These are phyloP conservation scores for Centrapalus pauciflorus DNA, from an alignment of 129 eudicot genomes.

Conservation along the genomic window DNA sequence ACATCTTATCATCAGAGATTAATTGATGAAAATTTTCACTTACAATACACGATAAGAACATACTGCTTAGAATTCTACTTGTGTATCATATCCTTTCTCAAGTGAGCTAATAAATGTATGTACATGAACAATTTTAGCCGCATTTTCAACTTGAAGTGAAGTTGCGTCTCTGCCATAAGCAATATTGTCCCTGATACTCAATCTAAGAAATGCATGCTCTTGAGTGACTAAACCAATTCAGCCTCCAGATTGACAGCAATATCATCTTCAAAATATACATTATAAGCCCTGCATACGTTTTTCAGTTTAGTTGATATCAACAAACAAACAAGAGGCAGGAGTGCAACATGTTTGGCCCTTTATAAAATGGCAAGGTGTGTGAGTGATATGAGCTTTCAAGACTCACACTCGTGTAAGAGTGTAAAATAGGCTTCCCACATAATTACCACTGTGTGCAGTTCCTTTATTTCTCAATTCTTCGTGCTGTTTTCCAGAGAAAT, in stretches of 20 bases:
- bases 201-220: constrained; percentile 93
- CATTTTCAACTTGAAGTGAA: constrained; percentile 80
- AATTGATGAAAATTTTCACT: too few species aligned
- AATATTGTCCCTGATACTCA: constrained; percentile 87
- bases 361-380: not conserved
- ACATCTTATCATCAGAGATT: not conserved
- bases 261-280: constrained; percentile 83
- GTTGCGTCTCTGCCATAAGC: constrained; percentile 89
- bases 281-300: constrained; percentile 75
- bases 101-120: constrained; percentile 90
- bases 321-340: constrained; percentile 1
- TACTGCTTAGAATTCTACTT: constrained; percentile 40
- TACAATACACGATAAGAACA: not conserved
- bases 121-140: constrained; percentile 91
- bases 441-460: constrained; percentile 87
- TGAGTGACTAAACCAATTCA: constrained; percentile 95
- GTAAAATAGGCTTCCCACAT: not conserved
- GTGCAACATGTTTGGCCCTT: too few species aligned
- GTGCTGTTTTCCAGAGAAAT: too few species aligned
- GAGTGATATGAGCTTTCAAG: not conserved
- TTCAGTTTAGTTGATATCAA: constrained; percentile 2
- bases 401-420: not conserved
- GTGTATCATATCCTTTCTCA: constrained; percentile 88
- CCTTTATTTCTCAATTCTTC: too few species aligned
- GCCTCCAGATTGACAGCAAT: constrained; percentile 69